phyloP scores from a whole-genome alignment of 495 filamentous ascomycete species.

The Neurospora sp. region DNA sequence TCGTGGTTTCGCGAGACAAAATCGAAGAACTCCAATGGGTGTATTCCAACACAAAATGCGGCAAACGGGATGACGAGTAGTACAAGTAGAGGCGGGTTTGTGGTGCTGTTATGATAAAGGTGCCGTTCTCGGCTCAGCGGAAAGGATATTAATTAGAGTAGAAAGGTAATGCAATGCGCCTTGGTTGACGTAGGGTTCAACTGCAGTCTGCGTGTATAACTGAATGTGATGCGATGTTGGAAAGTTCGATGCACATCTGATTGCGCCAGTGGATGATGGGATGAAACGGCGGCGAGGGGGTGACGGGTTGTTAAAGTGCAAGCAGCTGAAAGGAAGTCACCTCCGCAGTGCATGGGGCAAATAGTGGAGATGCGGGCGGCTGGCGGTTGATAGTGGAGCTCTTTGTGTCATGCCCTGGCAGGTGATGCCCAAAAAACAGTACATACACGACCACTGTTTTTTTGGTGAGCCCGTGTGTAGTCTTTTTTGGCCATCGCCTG shows the following conservation, averaged over 20 bases:
- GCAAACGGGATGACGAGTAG: background rate
- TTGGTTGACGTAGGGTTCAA: background rate
- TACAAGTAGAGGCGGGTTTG: background rate
- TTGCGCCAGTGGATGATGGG: background rate
- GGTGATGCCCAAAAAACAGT: too few species aligned
- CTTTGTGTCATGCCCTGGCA: too few species aligned
- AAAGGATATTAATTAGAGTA: background rate
- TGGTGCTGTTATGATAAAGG: background rate
- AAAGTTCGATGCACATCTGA: background rate
- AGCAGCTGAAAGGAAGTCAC: background rate
- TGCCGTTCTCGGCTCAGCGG: background rate
- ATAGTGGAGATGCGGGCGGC: background rate
- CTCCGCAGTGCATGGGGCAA: background rate
- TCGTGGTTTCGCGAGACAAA: background rate
- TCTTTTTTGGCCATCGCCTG: too few species aligned
- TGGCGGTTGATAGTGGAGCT: background rate
- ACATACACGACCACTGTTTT: too few species aligned
- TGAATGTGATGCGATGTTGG: background rate
- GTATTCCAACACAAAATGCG: background rate
- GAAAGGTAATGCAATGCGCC: background rate
- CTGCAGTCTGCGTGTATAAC: background rate
- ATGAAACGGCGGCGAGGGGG: background rate
- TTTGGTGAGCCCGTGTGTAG: too few species aligned
- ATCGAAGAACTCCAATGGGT: background rate
- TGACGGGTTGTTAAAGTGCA: background rate